Percentiles rank a stretch among this genome's conserved stretches.
phyloP scores from a whole-genome alignment of 306 rosid genomes.

The Cicer judaicum region DNA sequence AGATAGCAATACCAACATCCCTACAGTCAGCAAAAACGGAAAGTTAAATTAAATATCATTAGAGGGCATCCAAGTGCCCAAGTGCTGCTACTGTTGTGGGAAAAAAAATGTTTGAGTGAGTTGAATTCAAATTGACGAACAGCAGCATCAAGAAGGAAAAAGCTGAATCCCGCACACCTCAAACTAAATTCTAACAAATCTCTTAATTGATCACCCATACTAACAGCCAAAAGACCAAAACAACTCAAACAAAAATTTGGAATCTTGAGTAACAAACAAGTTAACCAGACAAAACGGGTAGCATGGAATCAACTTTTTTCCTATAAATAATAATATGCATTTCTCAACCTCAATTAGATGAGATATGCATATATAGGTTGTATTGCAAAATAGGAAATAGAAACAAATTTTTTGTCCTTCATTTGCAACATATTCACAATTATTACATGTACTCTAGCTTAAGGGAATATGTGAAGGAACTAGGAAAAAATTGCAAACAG shows the following conservation, averaged over 20 bases:
- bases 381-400: background rate
- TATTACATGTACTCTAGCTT: constrained; percentile 15
- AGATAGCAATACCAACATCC: constrained; percentile 75
- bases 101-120: constrained; percentile 12
- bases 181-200: constrained; percentile 28
- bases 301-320: constrained; percentile 28
- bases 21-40: constrained; percentile 56
- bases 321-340: constrained; percentile 28
- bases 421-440: background rate
- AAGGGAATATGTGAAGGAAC: constrained; percentile 18
- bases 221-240: constrained; percentile 15
- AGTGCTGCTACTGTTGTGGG: constrained; percentile 17
- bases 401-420: constrained; percentile 6
- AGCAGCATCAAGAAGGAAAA: constrained; percentile 35
- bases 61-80: constrained; percentile 5
- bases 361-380: background rate
- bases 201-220: constrained; percentile 18
- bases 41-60: constrained; percentile 40
- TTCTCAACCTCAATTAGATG: constrained; percentile 25
- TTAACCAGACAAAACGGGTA: constrained; percentile 36
- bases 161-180: constrained; percentile 36
- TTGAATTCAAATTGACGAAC: constrained; percentile 29
- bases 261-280: constrained; percentile 31
- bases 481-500: constrained; percentile 12
- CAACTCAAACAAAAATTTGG: constrained; percentile 18